These are phyloP conservation scores for Pyrenula massariospora DNA, from an alignment of 495 filamentous ascomycete species.

Conservation along the genomic window DNA sequence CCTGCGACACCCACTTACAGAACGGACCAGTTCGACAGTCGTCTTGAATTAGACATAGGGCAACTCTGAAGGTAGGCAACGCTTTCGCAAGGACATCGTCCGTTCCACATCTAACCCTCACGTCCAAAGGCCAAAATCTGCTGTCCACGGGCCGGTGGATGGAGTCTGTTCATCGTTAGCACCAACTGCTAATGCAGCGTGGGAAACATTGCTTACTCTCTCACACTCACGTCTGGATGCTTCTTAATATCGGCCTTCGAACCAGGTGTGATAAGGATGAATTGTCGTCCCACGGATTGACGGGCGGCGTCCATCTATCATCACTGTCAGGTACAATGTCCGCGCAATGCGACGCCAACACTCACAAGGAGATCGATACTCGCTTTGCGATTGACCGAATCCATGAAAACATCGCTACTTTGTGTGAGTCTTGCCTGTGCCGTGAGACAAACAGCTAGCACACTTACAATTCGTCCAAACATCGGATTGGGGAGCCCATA, in stretches of 20 bases:
- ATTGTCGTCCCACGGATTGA: constrained; percentile 77
- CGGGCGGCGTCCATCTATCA: constrained; percentile 71
- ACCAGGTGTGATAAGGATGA: constrained; percentile 93
- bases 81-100: no score
- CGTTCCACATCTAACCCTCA: no score
- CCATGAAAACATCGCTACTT: constrained; percentile 93
- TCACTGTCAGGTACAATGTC: constrained; percentile 8
- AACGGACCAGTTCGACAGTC: no score
- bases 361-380: constrained; percentile 90
- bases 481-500: constrained; percentile 90
- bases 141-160: constrained; percentile 46
- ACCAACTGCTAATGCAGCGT: not conserved
- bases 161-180: constrained; percentile 25
- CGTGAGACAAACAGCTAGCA: not conserved
- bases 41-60: no score
- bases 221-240: constrained; percentile 71
- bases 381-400: constrained; percentile 85
- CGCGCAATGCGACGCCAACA: constrained; percentile 5
- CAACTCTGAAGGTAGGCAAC: no score
- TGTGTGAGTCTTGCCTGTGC: constrained; percentile 3
- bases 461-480: constrained; percentile 84
- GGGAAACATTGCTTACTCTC: constrained; percentile 44
- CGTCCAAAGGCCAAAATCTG: constrained; percentile 20
- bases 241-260: constrained; percentile 60
- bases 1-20: no score